Base-by-base conservation (phyloP, 352 stramenopile genomes). In the Pythium coloratum region DNA sequence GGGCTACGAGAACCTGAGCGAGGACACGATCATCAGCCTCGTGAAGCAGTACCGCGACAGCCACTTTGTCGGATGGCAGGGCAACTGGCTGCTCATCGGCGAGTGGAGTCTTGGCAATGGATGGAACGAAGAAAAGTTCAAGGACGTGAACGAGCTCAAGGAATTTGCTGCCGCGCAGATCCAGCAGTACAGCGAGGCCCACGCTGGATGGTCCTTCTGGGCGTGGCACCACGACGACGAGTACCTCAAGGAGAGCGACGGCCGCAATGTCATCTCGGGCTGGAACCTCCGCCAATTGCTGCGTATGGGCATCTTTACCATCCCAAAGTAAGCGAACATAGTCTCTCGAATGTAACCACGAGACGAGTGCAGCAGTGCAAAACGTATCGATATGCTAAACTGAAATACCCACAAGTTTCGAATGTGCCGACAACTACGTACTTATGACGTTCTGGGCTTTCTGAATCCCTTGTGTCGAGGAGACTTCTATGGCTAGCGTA, bases 131-230 rank as follows among this genome's bases (percentile, higher is more conserved):
- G 44, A 51, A 5, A 51, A 30, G 44, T 51, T 85, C 62, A 58
- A 72, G 10, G 73, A 80, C 36, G 36, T 54, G 9, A 61, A 61
- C n/a, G 53, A 70, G n/a, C 75, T 81, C 33, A 69, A 62, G 18
- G 54, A 66, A 20, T 77, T 86, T 38, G 75, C 69, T 0, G n/a
- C 55, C 3, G 62, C 65, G 12, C 77, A 86, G 34, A 55, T 86
- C 9, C 55, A 74, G 9, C 68, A 73, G 34, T 77, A 51, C 51
- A 32, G 33, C 7, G 53, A 61, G 5, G 66, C 66, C 1, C 57
- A 67, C 36, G 28, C 62, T 14, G 80, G 78, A 14, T 87, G 76
- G 75, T 50, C 75, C 0, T 84, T 86, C 47, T 89, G 80, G 78
- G 69, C 78, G 28, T 89, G 78, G 78, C 73, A 61, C 12, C 71